A percentile compares a stretch with the other conserved stretches of the same genome.
These are phyloP conservation scores for Desmodesmus armatus DNA, from an alignment of 139 green algal species.

Conservation along the genomic window DNA sequence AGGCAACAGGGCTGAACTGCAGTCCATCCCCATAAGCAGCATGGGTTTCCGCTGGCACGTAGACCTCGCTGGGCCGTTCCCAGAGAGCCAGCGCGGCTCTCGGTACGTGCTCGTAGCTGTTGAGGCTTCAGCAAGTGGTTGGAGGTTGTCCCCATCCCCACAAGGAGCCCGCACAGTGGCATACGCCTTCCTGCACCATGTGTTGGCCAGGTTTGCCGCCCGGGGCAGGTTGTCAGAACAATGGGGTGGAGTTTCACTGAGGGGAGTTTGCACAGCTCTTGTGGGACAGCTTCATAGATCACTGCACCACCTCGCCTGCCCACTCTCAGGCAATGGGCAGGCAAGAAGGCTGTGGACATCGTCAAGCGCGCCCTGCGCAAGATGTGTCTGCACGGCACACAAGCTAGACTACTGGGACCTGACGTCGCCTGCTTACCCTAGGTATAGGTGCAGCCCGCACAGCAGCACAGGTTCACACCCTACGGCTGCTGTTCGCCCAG, in stretches of 20 bases:
- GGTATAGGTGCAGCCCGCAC: slow-evolving; percentile 32
- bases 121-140: slow-evolving; percentile 4
- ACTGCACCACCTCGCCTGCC: too few species aligned
- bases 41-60: too few species aligned
- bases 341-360: too few species aligned
- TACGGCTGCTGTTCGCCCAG: slow-evolving; percentile 38
- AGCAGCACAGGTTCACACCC: neutral
- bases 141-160: neutral
- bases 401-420: neutral
- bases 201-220: neutral
- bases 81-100: neutral
- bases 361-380: too few species aligned
- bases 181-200: neutral
- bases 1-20: neutral
- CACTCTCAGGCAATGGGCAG: too few species aligned
- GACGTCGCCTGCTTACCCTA: neutral
- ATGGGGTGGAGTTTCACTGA: neutral
- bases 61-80: neutral
- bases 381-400: too few species aligned
- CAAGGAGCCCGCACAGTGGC: neutral
- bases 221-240: neutral
- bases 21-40: neutral
- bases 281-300: neutral
- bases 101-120: neutral
- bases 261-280: neutral